Percentiles rank a stretch among this genome's conserved stretches.
Evolutionary conservation across 169 alveolate genomes (phyloP).

Genomic region (Plasmodium knowlesi): DNA sequence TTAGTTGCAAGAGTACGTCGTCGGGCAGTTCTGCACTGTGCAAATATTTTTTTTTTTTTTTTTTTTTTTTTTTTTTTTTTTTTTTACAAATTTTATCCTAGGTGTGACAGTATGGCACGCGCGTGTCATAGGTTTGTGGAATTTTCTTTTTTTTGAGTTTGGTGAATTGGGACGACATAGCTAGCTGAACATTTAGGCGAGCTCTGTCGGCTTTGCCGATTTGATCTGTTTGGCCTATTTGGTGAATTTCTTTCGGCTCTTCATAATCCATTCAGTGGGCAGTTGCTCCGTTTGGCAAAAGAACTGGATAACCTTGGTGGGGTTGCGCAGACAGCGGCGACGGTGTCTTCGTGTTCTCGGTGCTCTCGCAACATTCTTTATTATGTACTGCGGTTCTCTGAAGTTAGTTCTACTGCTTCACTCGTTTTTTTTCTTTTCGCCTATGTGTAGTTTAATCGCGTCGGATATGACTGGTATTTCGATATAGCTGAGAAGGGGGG

Average conservation of each 20-base stretch:
- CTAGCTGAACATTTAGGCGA: neutral
- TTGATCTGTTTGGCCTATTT: neutral
- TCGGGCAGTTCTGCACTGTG: neutral
- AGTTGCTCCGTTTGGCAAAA: neutral
- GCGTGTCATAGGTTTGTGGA: neutral
- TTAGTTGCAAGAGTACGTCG: neutral
- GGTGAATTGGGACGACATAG: neutral
- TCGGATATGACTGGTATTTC: slow-evolving; percentile 73
- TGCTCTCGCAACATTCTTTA: neutral
- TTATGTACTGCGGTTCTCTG: neutral
- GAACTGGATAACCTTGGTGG: neutral
- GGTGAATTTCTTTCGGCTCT: neutral
- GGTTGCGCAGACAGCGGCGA: neutral
- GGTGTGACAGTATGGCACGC: neutral
- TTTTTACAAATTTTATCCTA: neutral
- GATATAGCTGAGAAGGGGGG: slow-evolving; percentile 34
- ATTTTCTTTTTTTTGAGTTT: neutral
- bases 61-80: slow-evolving; percentile 7
- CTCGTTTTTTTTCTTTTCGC: slow-evolving; percentile 35
- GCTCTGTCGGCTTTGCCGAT: neutral
- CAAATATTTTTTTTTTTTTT: neutral
- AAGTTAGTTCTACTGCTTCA: neutral
- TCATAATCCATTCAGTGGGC: neutral
- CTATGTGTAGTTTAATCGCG: slow-evolving; percentile 69
- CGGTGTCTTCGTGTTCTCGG: neutral